Evolutionary conservation across 208 protist genomes (phyloP).

Genomic region (Leishmania tarentolae): DNA sequence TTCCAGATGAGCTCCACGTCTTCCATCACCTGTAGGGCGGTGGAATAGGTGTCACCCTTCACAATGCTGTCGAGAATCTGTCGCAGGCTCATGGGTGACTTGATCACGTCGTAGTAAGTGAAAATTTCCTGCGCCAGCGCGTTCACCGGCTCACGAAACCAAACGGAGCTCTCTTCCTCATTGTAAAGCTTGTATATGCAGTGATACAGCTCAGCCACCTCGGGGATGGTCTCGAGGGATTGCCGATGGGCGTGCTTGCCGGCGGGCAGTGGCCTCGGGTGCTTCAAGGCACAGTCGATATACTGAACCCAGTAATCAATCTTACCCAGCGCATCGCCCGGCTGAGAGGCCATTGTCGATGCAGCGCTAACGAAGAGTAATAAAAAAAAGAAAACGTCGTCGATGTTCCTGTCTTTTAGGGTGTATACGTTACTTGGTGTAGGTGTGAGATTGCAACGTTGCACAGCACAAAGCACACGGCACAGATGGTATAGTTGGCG

Average conservation of each 20-base stretch:
- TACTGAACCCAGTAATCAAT: constrained; percentile 71
- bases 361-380: no score
- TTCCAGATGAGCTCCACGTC: constrained; percentile 80
- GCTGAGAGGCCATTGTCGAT: constrained; percentile 34
- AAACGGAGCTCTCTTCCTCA: constrained; percentile 58
- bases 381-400: background rate
- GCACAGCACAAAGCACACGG: background rate
- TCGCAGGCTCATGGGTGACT: constrained; percentile 67
- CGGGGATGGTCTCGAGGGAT: constrained; percentile 42
- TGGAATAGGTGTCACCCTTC: constrained; percentile 47
- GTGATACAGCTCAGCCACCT: constrained; percentile 74
- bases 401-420: background rate
- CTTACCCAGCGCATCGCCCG: constrained; percentile 40
- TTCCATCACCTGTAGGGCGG: constrained; percentile 48
- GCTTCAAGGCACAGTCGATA: constrained; percentile 66
- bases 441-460: background rate
- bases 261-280: constrained; percentile 62
- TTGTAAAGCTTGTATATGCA: constrained; percentile 82
- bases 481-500: background rate
- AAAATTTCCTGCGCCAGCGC: constrained; percentile 63
- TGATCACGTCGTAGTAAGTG: constrained; percentile 74
- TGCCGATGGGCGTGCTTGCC: constrained; percentile 63
- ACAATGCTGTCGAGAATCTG: constrained; percentile 70
- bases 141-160: constrained; percentile 84
- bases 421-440: background rate